Percentiles rank a stretch among this genome's conserved stretches.
Evolutionary conservation across 2,329 filamentous ascomycete species (phyloP).

Genomic region (Daldinia sp.): DNA sequence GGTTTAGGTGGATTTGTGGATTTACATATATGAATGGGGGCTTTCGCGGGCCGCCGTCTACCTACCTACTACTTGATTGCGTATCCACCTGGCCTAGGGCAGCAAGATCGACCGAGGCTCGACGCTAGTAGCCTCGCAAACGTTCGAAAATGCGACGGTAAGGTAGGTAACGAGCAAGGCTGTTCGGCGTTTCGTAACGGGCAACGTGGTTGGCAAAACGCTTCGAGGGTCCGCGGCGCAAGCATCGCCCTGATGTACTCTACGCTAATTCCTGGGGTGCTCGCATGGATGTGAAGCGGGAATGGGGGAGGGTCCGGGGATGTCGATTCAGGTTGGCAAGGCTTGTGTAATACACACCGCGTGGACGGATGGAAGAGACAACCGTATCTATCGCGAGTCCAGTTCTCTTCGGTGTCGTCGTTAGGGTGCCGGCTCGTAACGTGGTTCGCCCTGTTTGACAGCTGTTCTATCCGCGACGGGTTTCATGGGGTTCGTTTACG

Average conservation of each 20-base stretch:
- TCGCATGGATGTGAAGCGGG: background rate
- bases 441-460: background rate
- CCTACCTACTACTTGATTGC: background rate
- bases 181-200: background rate
- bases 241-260: background rate
- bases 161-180: background rate
- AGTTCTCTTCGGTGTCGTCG: background rate
- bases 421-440: background rate
- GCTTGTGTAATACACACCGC: background rate
- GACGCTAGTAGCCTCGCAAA: background rate
- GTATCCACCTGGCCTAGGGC: background rate
- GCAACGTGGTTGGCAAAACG: no score
- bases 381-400: background rate
- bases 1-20: no score
- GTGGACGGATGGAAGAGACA: background rate
- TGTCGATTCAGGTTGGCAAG: background rate
- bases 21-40: no score
- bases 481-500: background rate
- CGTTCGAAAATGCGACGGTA: background rate
- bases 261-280: background rate
- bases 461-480: background rate
- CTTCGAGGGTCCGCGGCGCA: background rate
- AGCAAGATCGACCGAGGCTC: background rate
- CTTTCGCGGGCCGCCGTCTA: background rate
- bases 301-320: background rate